These are phyloP conservation scores for Dispira parvispora DNA, from an alignment of 192 early-diverging fungal species.

Conservation along the genomic window DNA sequence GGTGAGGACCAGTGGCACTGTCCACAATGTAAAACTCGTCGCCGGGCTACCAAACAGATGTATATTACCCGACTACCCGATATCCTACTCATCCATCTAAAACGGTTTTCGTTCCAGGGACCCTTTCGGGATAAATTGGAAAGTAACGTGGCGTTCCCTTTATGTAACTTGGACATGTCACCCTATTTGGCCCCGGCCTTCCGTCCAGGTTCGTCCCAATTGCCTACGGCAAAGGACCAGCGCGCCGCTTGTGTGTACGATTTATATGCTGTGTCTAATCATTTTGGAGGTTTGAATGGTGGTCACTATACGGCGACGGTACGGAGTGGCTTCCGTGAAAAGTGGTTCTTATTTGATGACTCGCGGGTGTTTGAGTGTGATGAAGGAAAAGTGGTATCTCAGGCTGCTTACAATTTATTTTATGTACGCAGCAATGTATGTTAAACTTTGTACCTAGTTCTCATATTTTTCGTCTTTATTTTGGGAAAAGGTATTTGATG, in stretches of 20 bases:
- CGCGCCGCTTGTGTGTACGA: slow-evolving; percentile 36
- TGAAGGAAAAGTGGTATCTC: slow-evolving; percentile 27
- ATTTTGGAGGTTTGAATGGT: slow-evolving; percentile 54
- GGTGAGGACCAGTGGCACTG: slow-evolving; percentile 88
- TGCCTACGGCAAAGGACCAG: not conserved
- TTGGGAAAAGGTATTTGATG: too few species aligned
- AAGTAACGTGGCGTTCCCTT: slow-evolving; percentile 69
- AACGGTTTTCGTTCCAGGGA: slow-evolving; percentile 82
- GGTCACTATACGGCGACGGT: slow-evolving; percentile 69
- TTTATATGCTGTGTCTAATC: slow-evolving; percentile 70
- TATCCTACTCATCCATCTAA: slow-evolving; percentile 85
- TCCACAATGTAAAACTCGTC: slow-evolving; percentile 55
- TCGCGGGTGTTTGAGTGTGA: slow-evolving; percentile 43
- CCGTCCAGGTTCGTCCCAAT: slow-evolving; percentile 12
- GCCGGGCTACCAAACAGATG: slow-evolving; percentile 60
- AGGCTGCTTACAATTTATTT: slow-evolving; percentile 9
- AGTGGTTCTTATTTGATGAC: slow-evolving; percentile 84
- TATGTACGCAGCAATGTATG: slow-evolving; percentile 5
- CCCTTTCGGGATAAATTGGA: slow-evolving; percentile 90
- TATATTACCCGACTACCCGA: slow-evolving; percentile 66
- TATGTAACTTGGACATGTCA: slow-evolving; percentile 40
- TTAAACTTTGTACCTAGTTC: too few species aligned
- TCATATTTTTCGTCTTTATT: too few species aligned
- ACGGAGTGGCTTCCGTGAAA: slow-evolving; percentile 31
- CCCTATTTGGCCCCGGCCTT: slow-evolving; percentile 25